phyloP scores from a whole-genome alignment of 495 filamentous ascomycete genomes.

The Penicillium manginii region DNA sequence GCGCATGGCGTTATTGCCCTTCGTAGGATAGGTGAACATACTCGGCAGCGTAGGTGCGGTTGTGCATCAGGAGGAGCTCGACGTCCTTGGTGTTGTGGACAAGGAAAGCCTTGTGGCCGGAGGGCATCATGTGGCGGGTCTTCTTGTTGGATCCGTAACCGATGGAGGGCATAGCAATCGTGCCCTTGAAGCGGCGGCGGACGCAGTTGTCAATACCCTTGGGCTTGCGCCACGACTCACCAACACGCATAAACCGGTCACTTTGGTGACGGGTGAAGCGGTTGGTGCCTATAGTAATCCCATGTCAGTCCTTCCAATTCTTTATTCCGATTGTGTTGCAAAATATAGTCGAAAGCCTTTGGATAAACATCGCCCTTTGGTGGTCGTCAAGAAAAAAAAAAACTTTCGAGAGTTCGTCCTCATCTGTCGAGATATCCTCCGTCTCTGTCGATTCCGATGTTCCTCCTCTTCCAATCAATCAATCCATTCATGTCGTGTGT shows the following conservation, averaged over 20 bases:
- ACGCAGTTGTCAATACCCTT: constrained; percentile 98
- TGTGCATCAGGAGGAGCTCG: constrained; percentile 99
- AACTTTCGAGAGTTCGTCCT: background rate
- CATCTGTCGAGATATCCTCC: background rate
- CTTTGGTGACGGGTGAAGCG: constrained; percentile 94
- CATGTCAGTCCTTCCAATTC: constrained; percentile 38
- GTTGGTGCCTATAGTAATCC: constrained; percentile 68
- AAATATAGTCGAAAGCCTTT: constrained; percentile 6
- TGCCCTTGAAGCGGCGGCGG: constrained; percentile 90
- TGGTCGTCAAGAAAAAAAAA: constrained; percentile 7
- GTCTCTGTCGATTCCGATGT: constrained; percentile 11
- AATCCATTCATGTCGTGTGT: constrained; percentile 11
- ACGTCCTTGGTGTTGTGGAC: constrained; percentile 94
- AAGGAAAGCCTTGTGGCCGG: constrained; percentile 99
- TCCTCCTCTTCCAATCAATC: constrained; percentile 7
- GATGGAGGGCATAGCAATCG: constrained; percentile 97
- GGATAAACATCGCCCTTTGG: constrained; percentile 25
- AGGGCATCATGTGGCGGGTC: constrained; percentile 97
- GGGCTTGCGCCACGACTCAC: constrained; percentile 91
- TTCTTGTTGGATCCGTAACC: constrained; percentile 98
- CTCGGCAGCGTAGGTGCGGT: constrained; percentile 98
- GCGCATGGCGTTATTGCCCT: too few relatives aligned
- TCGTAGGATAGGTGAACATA: constrained; percentile 52
- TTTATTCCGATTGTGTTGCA: constrained; percentile 6
- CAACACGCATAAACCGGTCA: constrained; percentile 91